Evolutionary conservation across 2,329 filamentous ascomycete genomes (phyloP), one percentile per base, ranked within the genome.

Genomic region (Stachybotrys chartarum): DNA sequence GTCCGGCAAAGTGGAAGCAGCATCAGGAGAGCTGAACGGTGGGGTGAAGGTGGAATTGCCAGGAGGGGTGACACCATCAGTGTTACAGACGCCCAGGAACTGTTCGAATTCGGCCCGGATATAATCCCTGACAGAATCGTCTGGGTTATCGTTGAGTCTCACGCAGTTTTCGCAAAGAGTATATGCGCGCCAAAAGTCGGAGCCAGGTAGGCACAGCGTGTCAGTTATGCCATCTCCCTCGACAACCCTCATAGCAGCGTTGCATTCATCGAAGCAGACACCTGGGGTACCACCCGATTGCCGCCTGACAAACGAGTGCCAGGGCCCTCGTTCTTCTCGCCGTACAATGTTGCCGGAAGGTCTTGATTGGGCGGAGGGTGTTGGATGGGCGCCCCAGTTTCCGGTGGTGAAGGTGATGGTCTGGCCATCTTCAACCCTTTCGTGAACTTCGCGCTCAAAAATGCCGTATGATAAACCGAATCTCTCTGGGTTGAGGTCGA

Each of bases 391-490:
- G 2, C 63, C 72, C 76, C 79, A 85, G 63, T 83, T 77, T 2
- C 82, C 82, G 0, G 81, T 84, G 0, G 74, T 75, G 52, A 76
- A 69, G 1, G 78, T 82, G 0, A 69, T 75, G 2, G 71, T 64
- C 10, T 68, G 65, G 30, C 71, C 72, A 31, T 70, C 60, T 7
- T 72, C 54, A 2, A 70, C 64, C 54, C 69, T 70, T 6, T 73
- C 61, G 11, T 75, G 62, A 1, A 72, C 61, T 6, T 78, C 63
- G 30, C 75, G 69, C 18, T 76, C 74, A 57, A 87, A 88, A 17
- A 88, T 84, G 47, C 79, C 79, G 56, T 82, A 85, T 52, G 75
- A 79, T 16, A 89, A 71, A 5, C 85, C 85, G 56, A 89, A 90
- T 0, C 75, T 75, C 1, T 73, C 66, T 0, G 86, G 73, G 55